These are phyloP conservation scores for Malus hybrid DNA, from an alignment of 331 rosid species.

Conservation along the genomic window DNA sequence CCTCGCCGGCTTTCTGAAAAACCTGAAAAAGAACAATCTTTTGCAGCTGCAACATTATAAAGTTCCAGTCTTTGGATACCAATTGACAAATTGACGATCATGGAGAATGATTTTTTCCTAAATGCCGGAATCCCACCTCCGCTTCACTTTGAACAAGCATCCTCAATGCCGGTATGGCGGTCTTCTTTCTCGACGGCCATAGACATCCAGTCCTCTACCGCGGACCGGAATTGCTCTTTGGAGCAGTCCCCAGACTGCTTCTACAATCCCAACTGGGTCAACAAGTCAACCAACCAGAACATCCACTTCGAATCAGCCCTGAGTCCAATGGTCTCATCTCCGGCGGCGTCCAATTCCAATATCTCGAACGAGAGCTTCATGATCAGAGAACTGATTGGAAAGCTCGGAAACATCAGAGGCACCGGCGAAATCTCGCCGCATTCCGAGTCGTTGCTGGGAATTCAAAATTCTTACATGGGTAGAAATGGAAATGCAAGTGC, in stretches of 20 bases:
- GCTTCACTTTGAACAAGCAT: conserved; percentile 34
- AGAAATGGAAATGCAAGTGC: conserved; percentile 29
- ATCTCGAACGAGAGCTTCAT: conserved; percentile 39
- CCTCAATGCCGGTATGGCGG: conserved; percentile 44
- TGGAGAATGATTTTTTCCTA: conserved; percentile 61
- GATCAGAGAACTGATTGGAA: conserved; percentile 63
- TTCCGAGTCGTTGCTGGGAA: conserved; percentile 3
- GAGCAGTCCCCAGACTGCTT: conserved; percentile 45
- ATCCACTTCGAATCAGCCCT: conserved; percentile 62
- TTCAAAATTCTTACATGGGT: conserved; percentile 19
- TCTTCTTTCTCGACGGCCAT: conserved; percentile 30
- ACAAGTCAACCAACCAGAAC: conserved; percentile 34
- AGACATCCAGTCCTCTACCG: conserved; percentile 33
- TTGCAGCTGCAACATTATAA: not conserved
- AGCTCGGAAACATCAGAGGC: conserved; percentile 46
- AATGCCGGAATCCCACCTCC: conserved; percentile 31
- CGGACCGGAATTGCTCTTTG: conserved; percentile 24
- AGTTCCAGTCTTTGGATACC: not conserved
- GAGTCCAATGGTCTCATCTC: conserved; percentile 74
- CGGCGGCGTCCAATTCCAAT: conserved; percentile 48
- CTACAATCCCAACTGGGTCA: conserved; percentile 43
- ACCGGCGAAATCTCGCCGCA: conserved; percentile 51
- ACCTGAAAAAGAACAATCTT: not conserved
- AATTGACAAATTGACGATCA: conserved; percentile 4
- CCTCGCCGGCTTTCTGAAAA: not conserved